Conservation (phyloP, 2,329 filamentous ascomycete species). For the Esteya vermicola region DNA sequence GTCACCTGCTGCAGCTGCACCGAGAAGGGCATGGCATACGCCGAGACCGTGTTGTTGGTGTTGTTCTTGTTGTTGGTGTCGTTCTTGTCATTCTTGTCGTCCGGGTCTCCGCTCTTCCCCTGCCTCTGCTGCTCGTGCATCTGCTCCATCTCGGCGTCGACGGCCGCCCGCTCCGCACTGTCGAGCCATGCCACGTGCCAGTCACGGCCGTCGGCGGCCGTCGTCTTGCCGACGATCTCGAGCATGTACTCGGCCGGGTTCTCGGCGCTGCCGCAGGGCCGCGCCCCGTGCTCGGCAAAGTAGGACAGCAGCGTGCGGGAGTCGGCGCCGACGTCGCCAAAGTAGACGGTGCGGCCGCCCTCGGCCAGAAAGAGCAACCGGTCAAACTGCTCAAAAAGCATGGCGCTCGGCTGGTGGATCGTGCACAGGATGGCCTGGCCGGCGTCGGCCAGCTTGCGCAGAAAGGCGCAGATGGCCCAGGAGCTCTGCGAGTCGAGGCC, state of each 20-base stretch:
- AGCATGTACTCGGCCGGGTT: slow-evolving; percentile 80
- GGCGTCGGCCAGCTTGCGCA: slow-evolving; percentile 77
- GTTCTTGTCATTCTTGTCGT: too few species aligned
- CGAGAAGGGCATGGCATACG: slow-evolving; percentile 63
- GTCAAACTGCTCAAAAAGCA: slow-evolving; percentile 85
- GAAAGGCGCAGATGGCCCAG: slow-evolving; percentile 75
- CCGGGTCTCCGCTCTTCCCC: too few species aligned
- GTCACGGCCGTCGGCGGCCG: slow-evolving; percentile 45
- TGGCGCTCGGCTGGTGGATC: slow-evolving; percentile 86
- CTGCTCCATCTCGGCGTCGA: slow-evolving; percentile 42
- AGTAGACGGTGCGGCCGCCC: slow-evolving; percentile 67
- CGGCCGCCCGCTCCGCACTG: slow-evolving; percentile 37
- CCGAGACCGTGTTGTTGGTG: too few species aligned
- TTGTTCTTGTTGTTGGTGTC: too few species aligned
- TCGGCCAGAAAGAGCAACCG: slow-evolving; percentile 62
- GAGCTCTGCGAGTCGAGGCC: slow-evolving; percentile 87
- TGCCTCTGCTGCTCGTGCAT: too few species aligned
- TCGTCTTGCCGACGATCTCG: slow-evolving; percentile 48
- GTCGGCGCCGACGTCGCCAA: slow-evolving; percentile 56
- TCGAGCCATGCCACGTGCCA: slow-evolving; percentile 50
- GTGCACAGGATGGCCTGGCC: slow-evolving; percentile 93
- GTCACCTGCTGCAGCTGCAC: slow-evolving; percentile 54
- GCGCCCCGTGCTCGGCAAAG: slow-evolving; percentile 60
- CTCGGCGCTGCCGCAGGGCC: slow-evolving; percentile 47
- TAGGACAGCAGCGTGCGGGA: slow-evolving; percentile 56